Base-by-base conservation (phyloP, 768 basidiomycete genomes). In the Rhodotorula paludigena region DNA sequence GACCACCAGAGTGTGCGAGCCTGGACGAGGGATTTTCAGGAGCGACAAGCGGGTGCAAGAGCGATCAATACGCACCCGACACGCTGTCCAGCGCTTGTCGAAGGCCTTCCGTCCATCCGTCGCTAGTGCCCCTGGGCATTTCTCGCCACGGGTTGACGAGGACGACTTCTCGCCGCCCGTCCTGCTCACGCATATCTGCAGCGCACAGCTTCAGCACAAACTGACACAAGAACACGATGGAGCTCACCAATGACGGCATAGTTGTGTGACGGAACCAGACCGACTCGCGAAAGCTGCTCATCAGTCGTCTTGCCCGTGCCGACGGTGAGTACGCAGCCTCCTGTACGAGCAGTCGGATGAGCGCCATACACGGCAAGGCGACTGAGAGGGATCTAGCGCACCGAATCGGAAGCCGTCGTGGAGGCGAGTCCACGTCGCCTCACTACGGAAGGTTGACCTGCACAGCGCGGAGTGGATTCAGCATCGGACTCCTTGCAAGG, bases 1-100 rank as follows among this genome's bases (percentile, higher is more conserved):
- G 60, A 96, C 48, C 20, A 53, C 15, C 30, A 68, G 15, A 0
- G 56, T 25, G 11, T 33, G 32, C 1, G 52, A 25, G 10, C 53
- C 36, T 54, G 53, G 35, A 3, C 3, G 49, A n/a, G n/a, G n/a
- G n/a, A n/a, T n/a, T 30, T 32, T 3, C 49, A 30, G 11, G 28
- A 32, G 28, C 10, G 7, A 21, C 30, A 18, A 39, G 25, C 28
- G 10, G 35, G n/a, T 30, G 44, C 5, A 5, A 2, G 8, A 39
- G 41, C 6, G 33, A 12, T 16, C 41, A 28, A 45, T 23, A 38
- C 60, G 55, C 18, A 52, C 57, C 35, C 1, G n/a, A 18, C 1
- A 23, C 38, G 1, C 14, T 53, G 0, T 45, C 42, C 2, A 64
- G 47, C 0, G 67, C 56, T n/a, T 20, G 23, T 1, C 56, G 57